phyloP scores from a whole-genome alignment of 1,284 basidiomycete genomes.

The Amylostereum areolatum region DNA sequence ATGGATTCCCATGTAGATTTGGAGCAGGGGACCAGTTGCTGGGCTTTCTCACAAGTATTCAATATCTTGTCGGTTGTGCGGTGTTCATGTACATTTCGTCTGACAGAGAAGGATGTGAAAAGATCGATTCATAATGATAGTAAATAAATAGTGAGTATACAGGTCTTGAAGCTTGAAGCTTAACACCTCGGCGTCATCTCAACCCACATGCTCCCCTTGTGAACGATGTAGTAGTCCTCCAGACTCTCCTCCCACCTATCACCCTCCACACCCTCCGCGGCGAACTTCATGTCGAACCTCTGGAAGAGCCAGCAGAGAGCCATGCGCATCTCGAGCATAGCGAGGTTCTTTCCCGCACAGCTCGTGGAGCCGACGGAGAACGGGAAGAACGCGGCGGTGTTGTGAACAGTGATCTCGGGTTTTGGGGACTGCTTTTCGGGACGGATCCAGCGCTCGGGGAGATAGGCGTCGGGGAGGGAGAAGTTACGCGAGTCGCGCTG shows the following conservation, averaged over 20 bases:
- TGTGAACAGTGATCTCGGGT: conserved; percentile 1
- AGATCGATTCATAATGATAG: neutral
- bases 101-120: neutral
- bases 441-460: conserved; percentile 7
- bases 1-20: neutral
- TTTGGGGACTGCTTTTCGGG: neutral
- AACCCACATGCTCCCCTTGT: conserved; percentile 16
- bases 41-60: too few species aligned
- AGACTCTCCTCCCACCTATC: conserved; percentile 17
- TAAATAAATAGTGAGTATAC: neutral
- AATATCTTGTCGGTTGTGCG: neutral
- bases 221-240: conserved; percentile 17
- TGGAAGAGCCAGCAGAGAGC: conserved; percentile 7
- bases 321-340: conserved; percentile 16
- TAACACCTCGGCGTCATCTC: neutral
- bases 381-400: conserved; percentile 7
- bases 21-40: neutral
- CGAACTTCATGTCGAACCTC: conserved; percentile 5
- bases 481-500: conserved; percentile 10
- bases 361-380: conserved; percentile 6
- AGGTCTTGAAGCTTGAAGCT: neutral
- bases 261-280: neutral
- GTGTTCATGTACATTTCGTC: neutral
- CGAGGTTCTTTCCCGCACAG: conserved; percentile 9
- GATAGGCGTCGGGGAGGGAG: conserved; percentile 4